Evolutionary conservation across 2,329 filamentous ascomycete species (phyloP), one percentile per base, ranked within the genome.

Genomic region (Colletotrichum costaricense): DNA sequence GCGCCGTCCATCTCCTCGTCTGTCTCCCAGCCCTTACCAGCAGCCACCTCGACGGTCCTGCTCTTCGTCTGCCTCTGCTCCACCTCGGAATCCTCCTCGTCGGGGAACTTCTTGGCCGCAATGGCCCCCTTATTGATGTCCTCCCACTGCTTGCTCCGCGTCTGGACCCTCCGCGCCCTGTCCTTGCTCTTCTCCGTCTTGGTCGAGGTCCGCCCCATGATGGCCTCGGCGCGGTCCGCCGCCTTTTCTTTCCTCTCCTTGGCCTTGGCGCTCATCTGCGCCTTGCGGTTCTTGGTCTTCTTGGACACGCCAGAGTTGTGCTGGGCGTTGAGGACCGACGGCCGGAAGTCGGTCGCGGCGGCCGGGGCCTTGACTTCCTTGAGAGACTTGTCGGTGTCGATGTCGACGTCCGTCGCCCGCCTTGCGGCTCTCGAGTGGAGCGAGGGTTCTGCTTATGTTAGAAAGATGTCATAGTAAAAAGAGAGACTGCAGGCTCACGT

Each of bases 371-470:
- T 84, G 72, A 88, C 82, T 49, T 90, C 84, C 79, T 93, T 93
- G 26, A 94, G 86, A 7, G 92, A 93, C 83, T 93, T 93, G 86
- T 94, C 92, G 56, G 90, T 89, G 82, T 93, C 84, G 82, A 94
- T 91, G 78, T 91, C 87, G 30, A 93, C 92, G 4, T 92, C 93
- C 19, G 90, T 90, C 59, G 91, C 93, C 76, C 94, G 91, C 79
- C 93, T 90, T 54, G 93, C 93, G 72, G 93, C 93, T 76, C 94
- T 92, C 66, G 94, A 95, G 84, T 92, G 93, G 71, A 91, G 82
- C 5, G 93, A 94, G 52, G 87, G 86, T 67, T 85, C 91, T 93
- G 79, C 8, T 30, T 24, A 49, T 57, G 75, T 78, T 58, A 79
- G 75, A 22, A 3, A 38, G 5, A 28, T 2, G 11, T 2, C 9